phyloP scores from a whole-genome alignment of 2,329 filamentous ascomycete genomes.

The Mollisiaceae sp. region DNA sequence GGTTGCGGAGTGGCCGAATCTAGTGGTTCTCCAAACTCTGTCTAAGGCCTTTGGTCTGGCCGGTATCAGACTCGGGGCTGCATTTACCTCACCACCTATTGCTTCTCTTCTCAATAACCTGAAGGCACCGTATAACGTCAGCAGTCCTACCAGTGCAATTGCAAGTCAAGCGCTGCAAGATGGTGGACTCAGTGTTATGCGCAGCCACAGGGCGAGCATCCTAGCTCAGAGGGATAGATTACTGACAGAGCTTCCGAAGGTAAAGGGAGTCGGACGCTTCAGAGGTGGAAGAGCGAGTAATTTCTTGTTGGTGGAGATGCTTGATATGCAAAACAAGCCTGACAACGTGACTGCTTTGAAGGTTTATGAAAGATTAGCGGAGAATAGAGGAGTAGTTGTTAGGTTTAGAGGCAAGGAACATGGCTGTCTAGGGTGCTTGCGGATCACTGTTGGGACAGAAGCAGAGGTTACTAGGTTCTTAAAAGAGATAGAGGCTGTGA shows the following conservation, averaged over 20 bases:
- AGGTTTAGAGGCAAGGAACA: conserved; percentile 92
- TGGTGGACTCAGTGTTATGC: conserved; percentile 75
- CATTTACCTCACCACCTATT: conserved; percentile 77
- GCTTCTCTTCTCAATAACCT: conserved; percentile 85
- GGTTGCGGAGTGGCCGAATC: conserved; percentile 90
- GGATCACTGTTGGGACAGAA: conserved; percentile 92
- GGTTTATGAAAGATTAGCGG: conserved; percentile 84
- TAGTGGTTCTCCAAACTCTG: conserved; percentile 98
- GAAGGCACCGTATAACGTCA: conserved; percentile 96
- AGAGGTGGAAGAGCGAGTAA: conserved; percentile 83
- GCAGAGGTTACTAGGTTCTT: conserved; percentile 82
- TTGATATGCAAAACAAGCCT: conserved; percentile 73
- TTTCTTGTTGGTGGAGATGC: conserved; percentile 88
- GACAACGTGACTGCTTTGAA: conserved; percentile 79
- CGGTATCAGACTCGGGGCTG: conserved; percentile 86
- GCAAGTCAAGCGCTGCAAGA: conserved; percentile 74
- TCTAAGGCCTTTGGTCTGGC: conserved; percentile 97
- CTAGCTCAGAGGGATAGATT: conserved; percentile 79
- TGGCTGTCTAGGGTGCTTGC: conserved; percentile 85
- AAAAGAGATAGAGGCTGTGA: conserved; percentile 59
- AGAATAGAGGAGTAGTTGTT: conserved; percentile 87
- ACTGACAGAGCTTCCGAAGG: conserved; percentile 71
- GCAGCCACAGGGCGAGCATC: conserved; percentile 69
- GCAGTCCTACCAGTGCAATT: conserved; percentile 82
- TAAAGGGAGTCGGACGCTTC: conserved; percentile 80